Conservation (phyloP, 129 eudicot species). For the sunflower (Helianthus annuus) region HanXRQr2.0-SUNRISE NC_035446.2:50945087-50945586, state of each 20-base stretch:
- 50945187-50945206: not conserved
- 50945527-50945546: too few species aligned
- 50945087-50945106: too few species aligned
- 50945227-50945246: not conserved
- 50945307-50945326: constrained; percentile 59
- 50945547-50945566: too few species aligned
- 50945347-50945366: constrained; percentile 60
- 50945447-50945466: too few species aligned
- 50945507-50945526: too few species aligned
- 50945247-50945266: not conserved
- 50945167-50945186: not conserved
- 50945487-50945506: too few species aligned
- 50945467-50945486: too few species aligned
- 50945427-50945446: too few species aligned
- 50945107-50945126: not conserved
- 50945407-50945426: not conserved
- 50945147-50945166: not conserved
- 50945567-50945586: too few species aligned
- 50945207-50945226: not conserved
- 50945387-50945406: not conserved
- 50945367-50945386: constrained; percentile 8
- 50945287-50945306: constrained; percentile 56
- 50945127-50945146: constrained; percentile 5
- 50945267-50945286: constrained; percentile 5
- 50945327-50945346: constrained; percentile 80